Evolutionary conservation across 1,284 basidiomycete species (phyloP).

Genomic region (Peniophora sp.): DNA sequence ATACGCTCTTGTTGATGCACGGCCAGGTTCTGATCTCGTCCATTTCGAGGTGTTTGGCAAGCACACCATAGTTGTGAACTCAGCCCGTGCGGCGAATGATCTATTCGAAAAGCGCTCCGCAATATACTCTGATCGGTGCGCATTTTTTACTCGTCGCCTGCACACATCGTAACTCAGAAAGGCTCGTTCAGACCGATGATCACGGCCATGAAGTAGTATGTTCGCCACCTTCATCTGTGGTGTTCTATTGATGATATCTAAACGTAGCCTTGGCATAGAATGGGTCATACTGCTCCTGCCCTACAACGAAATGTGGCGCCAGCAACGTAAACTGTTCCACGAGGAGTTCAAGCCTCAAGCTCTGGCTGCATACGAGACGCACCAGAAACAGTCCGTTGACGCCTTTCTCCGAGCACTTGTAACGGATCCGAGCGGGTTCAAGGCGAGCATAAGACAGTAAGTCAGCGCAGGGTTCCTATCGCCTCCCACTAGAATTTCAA

Average conservation of each 20-base stretch:
- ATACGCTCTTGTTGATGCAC: background rate
- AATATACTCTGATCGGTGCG: constrained; percentile 16
- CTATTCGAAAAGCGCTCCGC: constrained; percentile 18
- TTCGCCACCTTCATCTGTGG: too few relatives aligned
- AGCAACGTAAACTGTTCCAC: constrained; percentile 27
- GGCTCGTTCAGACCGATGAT: too few relatives aligned
- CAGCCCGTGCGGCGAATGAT: constrained; percentile 17
- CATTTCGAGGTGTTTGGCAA: constrained; percentile 16
- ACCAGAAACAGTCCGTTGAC: constrained; percentile 23
- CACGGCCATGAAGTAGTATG: too few relatives aligned
- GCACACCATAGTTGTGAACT: constrained; percentile 19
- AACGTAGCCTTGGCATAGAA: constrained; percentile 31
- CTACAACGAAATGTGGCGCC: constrained; percentile 33
- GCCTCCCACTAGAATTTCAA: too few relatives aligned
- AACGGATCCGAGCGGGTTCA: constrained; percentile 11
- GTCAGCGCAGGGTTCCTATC: constrained; percentile 4
- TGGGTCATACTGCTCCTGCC: constrained; percentile 25
- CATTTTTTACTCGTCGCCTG: constrained; percentile 1
- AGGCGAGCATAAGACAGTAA: constrained; percentile 19
- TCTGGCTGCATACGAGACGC: constrained; percentile 16
- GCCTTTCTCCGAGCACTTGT: constrained; percentile 25
- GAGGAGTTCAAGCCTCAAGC: constrained; percentile 21
- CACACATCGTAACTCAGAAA: too few relatives aligned
- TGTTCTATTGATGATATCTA: too few relatives aligned
- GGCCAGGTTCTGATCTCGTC: constrained; percentile 18